These are phyloP conservation scores for Fusarium robinianum DNA, from an alignment of 2,329 filamentous ascomycete genomes.

Conservation along the genomic window DNA sequence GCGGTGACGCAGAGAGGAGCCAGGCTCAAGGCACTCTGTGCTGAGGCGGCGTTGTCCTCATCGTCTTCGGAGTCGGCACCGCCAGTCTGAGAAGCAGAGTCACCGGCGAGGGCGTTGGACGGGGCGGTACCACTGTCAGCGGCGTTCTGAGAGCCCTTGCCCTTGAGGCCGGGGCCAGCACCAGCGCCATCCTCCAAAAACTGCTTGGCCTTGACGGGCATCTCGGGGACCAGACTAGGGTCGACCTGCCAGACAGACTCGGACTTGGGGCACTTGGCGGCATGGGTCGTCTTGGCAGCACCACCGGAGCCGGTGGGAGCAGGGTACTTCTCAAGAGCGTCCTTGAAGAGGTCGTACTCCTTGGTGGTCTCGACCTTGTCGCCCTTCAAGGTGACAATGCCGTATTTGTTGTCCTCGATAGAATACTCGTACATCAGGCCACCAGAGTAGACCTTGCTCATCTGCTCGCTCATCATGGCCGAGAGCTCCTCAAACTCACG, in stretches of 20 bases:
- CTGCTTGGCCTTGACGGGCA: conserved; percentile 55
- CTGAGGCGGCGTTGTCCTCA: conserved; percentile 41
- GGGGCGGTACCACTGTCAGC: conserved; percentile 53
- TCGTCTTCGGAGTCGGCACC: conserved; percentile 24
- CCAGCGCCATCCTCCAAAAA: conserved; percentile 60
- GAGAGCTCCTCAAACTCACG: conserved; percentile 81
- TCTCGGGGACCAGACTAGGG: conserved; percentile 54
- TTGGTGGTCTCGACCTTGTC: conserved; percentile 56
- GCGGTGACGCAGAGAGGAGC: conserved; percentile 44
- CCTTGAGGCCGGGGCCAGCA: conserved; percentile 56
- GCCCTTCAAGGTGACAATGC: conserved; percentile 71
- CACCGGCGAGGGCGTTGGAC: conserved; percentile 43
- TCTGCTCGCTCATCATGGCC: conserved; percentile 78
- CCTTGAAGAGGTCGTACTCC: conserved; percentile 65
- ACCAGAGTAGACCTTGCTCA: conserved; percentile 91
- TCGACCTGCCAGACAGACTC: conserved; percentile 57
- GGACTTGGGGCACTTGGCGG: conserved; percentile 54
- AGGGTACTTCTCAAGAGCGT: conserved; percentile 54
- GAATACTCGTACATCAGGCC: conserved; percentile 97
- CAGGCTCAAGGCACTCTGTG: conserved; percentile 35
- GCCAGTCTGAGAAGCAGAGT: conserved; percentile 38
- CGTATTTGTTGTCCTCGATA: conserved; percentile 76
- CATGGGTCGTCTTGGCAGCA: conserved; percentile 52
- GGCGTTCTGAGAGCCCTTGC: conserved; percentile 58
- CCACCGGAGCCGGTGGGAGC: conserved; percentile 57